Conservation (phyloP, 345 rosid species). For the Salix suchowensis region DNA sequence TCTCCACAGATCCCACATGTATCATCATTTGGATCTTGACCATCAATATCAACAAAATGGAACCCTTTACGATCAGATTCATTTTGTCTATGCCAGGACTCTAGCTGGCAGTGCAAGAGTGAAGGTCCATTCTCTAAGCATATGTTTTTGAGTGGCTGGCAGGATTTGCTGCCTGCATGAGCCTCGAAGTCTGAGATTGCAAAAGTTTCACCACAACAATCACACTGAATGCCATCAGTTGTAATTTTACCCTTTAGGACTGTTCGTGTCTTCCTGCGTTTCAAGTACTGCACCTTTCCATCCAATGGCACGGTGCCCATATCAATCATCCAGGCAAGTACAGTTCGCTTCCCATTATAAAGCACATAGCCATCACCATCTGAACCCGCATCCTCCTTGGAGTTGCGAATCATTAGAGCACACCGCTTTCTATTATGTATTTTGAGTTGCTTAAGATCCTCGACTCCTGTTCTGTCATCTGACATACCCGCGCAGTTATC, state of each 20-base stretch:
- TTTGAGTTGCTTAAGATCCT: conserved; percentile 45
- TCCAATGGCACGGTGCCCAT: conserved; percentile 46
- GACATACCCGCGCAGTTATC: conserved; percentile 17
- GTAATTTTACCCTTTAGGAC: conserved; percentile 47
- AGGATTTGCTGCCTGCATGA: conserved; percentile 56
- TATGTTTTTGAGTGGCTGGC: conserved; percentile 53
- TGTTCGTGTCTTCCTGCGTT: conserved; percentile 33
- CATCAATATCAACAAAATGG: conserved; percentile 57
- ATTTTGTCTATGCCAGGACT: conserved; percentile 70
- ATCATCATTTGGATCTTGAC: conserved; percentile 88
- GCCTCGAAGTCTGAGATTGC: conserved; percentile 50
- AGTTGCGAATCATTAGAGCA: conserved; percentile 61
- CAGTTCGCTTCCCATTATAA: conserved; percentile 71
- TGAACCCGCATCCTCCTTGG: conserved; percentile 45
- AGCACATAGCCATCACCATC: conserved; percentile 50
- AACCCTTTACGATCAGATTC: conserved; percentile 46
- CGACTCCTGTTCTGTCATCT: conserved; percentile 19
- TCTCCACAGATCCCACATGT: conserved; percentile 97
- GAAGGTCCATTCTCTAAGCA: conserved; percentile 61
- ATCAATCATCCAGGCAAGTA: conserved; percentile 86
- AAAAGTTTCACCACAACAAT: conserved; percentile 61
- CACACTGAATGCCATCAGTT: conserved; percentile 67
- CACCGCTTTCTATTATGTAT: conserved; percentile 52
- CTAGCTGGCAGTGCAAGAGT: conserved; percentile 63
- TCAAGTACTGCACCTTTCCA: conserved; percentile 55